Evolutionary conservation across 805 yeast genomes (phyloP), one percentile per base, ranked within the genome.

Genomic region (Debaryomyces prosopidis): DNA sequence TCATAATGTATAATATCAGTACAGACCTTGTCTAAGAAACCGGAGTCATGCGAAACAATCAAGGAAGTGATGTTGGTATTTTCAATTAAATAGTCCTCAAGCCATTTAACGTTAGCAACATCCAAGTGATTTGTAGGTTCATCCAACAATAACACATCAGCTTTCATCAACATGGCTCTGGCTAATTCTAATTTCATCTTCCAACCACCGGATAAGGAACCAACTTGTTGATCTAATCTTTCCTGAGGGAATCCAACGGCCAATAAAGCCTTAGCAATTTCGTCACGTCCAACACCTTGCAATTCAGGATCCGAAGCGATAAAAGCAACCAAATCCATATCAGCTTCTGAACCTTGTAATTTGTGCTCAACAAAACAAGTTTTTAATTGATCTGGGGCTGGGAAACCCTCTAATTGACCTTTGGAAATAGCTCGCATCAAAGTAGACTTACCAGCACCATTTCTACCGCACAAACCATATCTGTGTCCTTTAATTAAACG

Each of bases 91-190:
- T 94, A 94, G 49, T 92, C 90, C 71, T 89, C 85, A 54, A 92
- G 77, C 99, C 99, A 92, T 63, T 85, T 81, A 48, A 94, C 98
- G 59, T 92, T 92, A 36, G 81, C 75, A 40, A 89, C 97, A 75
- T 94, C 99, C 80, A 92, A 82, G 75, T 92, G 99, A 74, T 92
- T 92, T 53, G 99, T 92, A 67, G 99, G 99, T 81, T 92, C 99
- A 71, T 92, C 99, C 62, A 92, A 79, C 57, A 92, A 76, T 60
- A 92, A 79, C 45, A 92, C 91, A 71, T 92, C 99, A 30, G 98
- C 99, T 69, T 85, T 89, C 89, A 90, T 88, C 57, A 92, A 76
- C 97, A 92, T 91, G 31, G 98, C 99, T 74, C 97, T 85, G n/a
- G 98, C 99, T 60, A 92, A 77, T 71, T 91, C 98, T 56, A 92